Base-by-base conservation (phyloP, 371 early-diverging fungal genomes). In the Choanephora cucurbitarum region DNA sequence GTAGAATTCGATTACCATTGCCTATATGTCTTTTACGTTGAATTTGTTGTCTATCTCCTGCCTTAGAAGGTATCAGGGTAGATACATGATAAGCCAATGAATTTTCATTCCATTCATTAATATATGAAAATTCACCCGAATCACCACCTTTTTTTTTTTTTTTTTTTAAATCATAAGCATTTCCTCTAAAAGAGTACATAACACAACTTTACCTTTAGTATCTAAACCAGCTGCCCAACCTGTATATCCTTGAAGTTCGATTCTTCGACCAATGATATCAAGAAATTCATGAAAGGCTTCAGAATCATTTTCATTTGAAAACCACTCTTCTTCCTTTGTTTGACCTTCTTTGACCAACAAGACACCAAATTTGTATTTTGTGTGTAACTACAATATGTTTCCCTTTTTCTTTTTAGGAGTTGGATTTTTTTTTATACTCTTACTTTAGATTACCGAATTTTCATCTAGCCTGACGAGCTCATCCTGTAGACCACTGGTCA, bases 1-100 rank as follows among this genome's bases (percentile, higher is more conserved):
- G 42, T 50, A 39, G 31, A 23, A 14, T 5, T 28, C 7, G 5
- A 21, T 19, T 73, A 79, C 79, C 92, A 69, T 94, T 94, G 43
- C 94, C 94, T 43, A 94, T 90, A 67, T 92, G 93, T 19, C 92
- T 75, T 62, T 94, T 94, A 44, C 89, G 73, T 59, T 92, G 91
- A 39, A 93, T 79, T 58, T 92, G 92, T 59, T 93, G 92, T 40
- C 77, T 77, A 62, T 93, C 93, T 13, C 79, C 81, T 13, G 70
- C 75, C 49, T 77, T 83, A 57, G 73, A 84, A 11, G 95, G 95
- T n/a, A 94, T 78, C 40, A 91, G 59, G 0, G 93, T 83, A 3
- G 92, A 81, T 9, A 93, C 90, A 67, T 94, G 95, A 70, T 89
- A 94, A 75, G 91, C 91, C 51, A 94, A 75, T 55, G 83, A 84